A percentile compares a stretch with the other conserved stretches of the same genome.
Evolutionary conservation across 2,329 filamentous ascomycete genomes (phyloP).

Genomic region (Fusarium citri): DNA sequence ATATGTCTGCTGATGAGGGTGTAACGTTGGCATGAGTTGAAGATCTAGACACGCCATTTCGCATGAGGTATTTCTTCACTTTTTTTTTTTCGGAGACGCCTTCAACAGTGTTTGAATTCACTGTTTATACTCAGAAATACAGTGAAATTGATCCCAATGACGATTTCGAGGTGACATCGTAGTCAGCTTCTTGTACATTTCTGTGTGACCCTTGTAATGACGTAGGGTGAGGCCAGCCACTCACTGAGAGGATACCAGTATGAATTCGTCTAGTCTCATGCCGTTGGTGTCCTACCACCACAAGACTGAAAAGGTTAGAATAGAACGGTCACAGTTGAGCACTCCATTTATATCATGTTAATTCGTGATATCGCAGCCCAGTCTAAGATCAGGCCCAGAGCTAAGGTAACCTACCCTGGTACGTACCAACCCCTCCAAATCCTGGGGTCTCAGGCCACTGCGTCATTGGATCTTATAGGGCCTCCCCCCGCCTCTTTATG

Average conservation of each 20-base stretch:
- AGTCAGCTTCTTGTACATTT: not conserved
- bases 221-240: constrained; percentile 24
- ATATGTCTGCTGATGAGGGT: constrained; percentile 20
- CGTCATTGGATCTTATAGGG: constrained; percentile 40
- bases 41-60: constrained; percentile 3
- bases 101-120: not conserved
- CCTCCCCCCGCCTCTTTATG: constrained; percentile 36
- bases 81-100: not conserved
- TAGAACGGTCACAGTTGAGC: not conserved
- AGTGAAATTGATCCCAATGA: constrained; percentile 9
- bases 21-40: constrained; percentile 18
- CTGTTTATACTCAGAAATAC: not conserved
- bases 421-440: constrained; percentile 36
- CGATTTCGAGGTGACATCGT: constrained; percentile 22
- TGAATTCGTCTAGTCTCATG: constrained; percentile 21
- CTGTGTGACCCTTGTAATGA: constrained; percentile 27
- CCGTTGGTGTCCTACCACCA: constrained; percentile 5
- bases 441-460: constrained; percentile 38
- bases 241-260: constrained; percentile 1
- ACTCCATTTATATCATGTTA: not conserved
- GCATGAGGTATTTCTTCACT: not conserved
- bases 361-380: not conserved
- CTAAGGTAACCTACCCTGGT: constrained; percentile 2
- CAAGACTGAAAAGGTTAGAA: constrained; percentile 4
- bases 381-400: not conserved